Evolutionary conservation across 73 alveolate species (phyloP).

Genomic region (Uronychia setigera): DNA sequence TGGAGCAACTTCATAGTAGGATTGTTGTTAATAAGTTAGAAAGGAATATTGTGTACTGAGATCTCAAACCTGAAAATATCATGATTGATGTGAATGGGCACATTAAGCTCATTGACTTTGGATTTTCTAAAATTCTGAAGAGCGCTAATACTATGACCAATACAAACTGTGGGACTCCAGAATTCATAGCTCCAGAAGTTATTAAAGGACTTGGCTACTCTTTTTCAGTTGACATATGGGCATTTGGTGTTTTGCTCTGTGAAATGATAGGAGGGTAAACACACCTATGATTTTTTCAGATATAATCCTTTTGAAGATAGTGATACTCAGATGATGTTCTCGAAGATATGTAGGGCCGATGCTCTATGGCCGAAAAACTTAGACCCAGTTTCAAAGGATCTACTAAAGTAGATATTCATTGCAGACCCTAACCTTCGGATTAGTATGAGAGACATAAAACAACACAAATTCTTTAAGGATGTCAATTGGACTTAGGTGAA

Average conservation of each 20-base stretch:
- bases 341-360: conserved; percentile 5
- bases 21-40: neutral
- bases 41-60: neutral
- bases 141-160: neutral
- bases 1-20: neutral
- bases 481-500: neutral
- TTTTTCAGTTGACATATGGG: neutral
- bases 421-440: conserved; percentile 40
- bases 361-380: conserved; percentile 45
- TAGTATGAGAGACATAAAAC: conserved; percentile 28
- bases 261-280: neutral
- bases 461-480: conserved; percentile 13
- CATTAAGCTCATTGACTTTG: conserved; percentile 28
- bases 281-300: too few relatives aligned
- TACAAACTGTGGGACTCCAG: conserved; percentile 2
- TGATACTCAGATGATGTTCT: conserved; percentile 22
- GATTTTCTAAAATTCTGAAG: neutral
- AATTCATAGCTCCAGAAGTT: neutral
- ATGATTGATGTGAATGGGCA: neutral
- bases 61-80: neutral
- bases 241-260: neutral
- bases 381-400: conserved; percentile 29
- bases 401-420: conserved; percentile 41
- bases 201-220: neutral
- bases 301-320: conserved; percentile 31